phyloP scores from a whole-genome alignment of 306 rosid genomes.

The Quercus wislizeni region DNA sequence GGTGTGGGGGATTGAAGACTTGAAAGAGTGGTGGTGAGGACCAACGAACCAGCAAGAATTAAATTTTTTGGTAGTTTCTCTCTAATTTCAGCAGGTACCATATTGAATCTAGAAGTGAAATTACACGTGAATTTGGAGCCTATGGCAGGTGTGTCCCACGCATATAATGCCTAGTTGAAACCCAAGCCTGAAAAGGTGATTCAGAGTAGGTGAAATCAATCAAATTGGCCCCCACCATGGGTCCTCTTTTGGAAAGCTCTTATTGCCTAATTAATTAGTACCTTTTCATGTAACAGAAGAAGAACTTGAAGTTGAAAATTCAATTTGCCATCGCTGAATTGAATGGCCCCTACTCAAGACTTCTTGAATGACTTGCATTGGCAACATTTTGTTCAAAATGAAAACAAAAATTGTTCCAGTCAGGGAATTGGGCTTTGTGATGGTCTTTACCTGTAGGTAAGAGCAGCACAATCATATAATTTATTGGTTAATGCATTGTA shows the following conservation, averaged over 20 bases:
- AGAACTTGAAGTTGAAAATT: no score
- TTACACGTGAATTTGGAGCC: slow-evolving; percentile 49
- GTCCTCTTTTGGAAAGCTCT: slow-evolving; percentile 20
- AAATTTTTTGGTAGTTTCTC: neutral
- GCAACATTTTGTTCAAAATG: no score
- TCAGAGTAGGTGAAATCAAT: slow-evolving; percentile 23
- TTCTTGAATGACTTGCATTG: no score
- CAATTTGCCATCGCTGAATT: no score
- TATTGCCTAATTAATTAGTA: neutral
- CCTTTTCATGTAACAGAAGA: no score
- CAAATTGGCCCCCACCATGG: slow-evolving; percentile 25
- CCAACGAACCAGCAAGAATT: no score
- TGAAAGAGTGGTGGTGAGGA: no score
- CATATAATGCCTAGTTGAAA: slow-evolving; percentile 40
- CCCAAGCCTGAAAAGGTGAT: slow-evolving; percentile 15
- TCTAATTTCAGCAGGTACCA: slow-evolving; percentile 11
- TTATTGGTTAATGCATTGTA: no score
- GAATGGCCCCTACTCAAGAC: no score
- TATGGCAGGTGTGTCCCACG: slow-evolving; percentile 31
- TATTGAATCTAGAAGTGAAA: slow-evolving; percentile 11
- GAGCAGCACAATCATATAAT: no score
- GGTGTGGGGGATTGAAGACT: no score
- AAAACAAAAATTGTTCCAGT: neutral
- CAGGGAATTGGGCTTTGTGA: neutral
- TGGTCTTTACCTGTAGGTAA: neutral